Base-by-base conservation (phyloP, 2,329 filamentous ascomycete species). In the Neofusicoccum umdonicola region DNA sequence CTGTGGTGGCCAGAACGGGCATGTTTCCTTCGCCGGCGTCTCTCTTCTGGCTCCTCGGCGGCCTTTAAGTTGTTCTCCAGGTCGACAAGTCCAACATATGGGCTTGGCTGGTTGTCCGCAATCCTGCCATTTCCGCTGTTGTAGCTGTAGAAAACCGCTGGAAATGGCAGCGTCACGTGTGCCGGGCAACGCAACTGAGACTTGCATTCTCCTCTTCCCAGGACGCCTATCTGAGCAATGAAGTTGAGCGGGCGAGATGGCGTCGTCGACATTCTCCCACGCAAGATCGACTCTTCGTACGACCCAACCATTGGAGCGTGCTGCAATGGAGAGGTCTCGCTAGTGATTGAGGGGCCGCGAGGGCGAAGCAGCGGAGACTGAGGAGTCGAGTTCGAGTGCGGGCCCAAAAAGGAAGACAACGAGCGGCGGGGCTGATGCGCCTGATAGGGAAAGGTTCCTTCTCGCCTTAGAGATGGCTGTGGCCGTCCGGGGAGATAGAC, bases 281-380 rank as follows among this genome's bases (percentile, higher is more conserved):
- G 88, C 1, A 99, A 81, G 66, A 99, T 97, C 34, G 93, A 97
- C 78, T 99, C 95, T 77, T 99, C 95, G 70, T 97, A 99, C 1
- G 94, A 97, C 2, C 95, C 95, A 2, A 98, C 94, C 90, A 99
- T 96, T 3, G 93, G 93, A 8, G 94, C 93, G 77, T 96, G 92
- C 64, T 94, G 91, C 34, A 95, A 81, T 3, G 92, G 89, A 2
- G 92, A 92, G 2, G 83, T 80, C 51, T 97, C 93, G 22, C 8
- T 56, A 15, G 86, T 84, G 51, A 91, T 81, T 0, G 93, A 97
- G 0, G 89, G 88, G 48, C 92, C 84, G 15, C 83, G 76, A 2
- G 87, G 81, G 3, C 84, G 82, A 8, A 84, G 71, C 50, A 83
- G 69, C 1, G 81, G 79, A 15, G 78, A 76, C 64, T 80, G 79